Evolutionary conservation across 1,284 basidiomycete genomes (phyloP), one percentile per base, ranked within the genome.

Genomic region (Phellopilus nigrolimitatus): DNA sequence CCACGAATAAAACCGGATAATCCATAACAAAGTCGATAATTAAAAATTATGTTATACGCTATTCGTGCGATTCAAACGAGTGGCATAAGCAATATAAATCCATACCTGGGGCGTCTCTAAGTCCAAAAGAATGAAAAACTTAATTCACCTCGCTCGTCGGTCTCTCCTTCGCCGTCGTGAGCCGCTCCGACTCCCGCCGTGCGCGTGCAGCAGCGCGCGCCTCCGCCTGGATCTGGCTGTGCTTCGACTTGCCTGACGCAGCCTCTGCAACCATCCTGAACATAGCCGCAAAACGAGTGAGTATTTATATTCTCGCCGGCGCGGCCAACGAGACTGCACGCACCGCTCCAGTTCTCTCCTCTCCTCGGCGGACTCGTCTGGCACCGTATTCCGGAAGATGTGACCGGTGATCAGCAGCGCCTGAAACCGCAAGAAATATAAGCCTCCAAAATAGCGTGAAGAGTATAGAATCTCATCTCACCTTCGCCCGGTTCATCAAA

Each of bases 281-380:
- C 55, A 34, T 25, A 57, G 24, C n/a, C n/a, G n/a, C n/a, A 57
- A 50, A 17, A 44, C 53, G 36, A 42, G 33, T 45, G 43, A 49
- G 5, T 21, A 25, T 37, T 38, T 30, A 27, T 19, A 34, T 40
- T 21, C n/a, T 3, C 40, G 34, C 24, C 13, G 38, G 30, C 34
- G 38, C 30, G 37, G 4, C 4, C 17, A 47, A 17, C 22, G 34
- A 34, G 27, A 37, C 1, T 31, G 13, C 38, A 52, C 75, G 17
- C 56, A 86, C 88, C 91, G 74, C 68, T 97, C 94, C 31, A 97
- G 80, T 67, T 97, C 93, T 49, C 94, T 78, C 24, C 95, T 80
- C 63, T 95, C 95, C 62, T 88, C 87, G 62, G 95, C 93, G 9
- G 88, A 83, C 64, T 92, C 92, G 63, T 97, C 94, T 1, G 94